Conservation (phyloP, 2,329 filamentous ascomycete species). For the Colletotrichum higginsianum region DNA sequence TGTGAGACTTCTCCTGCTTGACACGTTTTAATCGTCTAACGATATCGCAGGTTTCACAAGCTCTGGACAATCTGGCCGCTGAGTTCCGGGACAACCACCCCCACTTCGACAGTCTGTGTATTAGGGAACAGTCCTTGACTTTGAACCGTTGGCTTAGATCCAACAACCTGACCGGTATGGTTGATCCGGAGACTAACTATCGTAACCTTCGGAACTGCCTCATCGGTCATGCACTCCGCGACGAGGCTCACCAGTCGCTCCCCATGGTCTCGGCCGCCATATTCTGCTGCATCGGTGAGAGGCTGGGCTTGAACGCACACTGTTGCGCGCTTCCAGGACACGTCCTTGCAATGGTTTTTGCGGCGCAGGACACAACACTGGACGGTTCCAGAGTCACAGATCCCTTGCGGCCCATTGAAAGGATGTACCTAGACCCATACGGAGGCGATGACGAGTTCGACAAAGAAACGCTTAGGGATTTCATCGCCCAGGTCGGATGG, state of each 20-base stretch:
- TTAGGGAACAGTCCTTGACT: slow-evolving; percentile 76
- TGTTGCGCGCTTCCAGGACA: slow-evolving; percentile 89
- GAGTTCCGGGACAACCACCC: slow-evolving; percentile 69
- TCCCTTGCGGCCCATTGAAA: slow-evolving; percentile 49
- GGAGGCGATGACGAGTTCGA: slow-evolving; percentile 77
- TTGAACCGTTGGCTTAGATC: slow-evolving; percentile 79
- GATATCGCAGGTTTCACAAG: slow-evolving; percentile 66
- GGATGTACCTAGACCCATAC: slow-evolving; percentile 90
- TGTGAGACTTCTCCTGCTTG: slow-evolving; percentile 59
- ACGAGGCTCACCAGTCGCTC: slow-evolving; percentile 81
- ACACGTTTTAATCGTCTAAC: slow-evolving; percentile 40
- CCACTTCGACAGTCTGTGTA: slow-evolving; percentile 69
- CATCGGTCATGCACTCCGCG: slow-evolving; percentile 84
- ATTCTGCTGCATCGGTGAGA: slow-evolving; percentile 83
- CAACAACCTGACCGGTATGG: slow-evolving; percentile 79
- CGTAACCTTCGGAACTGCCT: slow-evolving; percentile 89
- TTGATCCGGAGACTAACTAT: slow-evolving; percentile 76
- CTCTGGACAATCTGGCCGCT: slow-evolving; percentile 75
- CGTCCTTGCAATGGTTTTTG: slow-evolving; percentile 83
- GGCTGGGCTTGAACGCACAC: slow-evolving; percentile 81
- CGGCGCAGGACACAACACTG: slow-evolving; percentile 72
- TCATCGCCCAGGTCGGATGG: slow-evolving; percentile 68
- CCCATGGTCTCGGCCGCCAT: slow-evolving; percentile 91
- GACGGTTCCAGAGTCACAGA: slow-evolving; percentile 62
- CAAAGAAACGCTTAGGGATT: slow-evolving; percentile 68